Evolutionary conservation across 108 stramenopile genomes (phyloP), one percentile per base, ranked within the genome.

Genomic region (Stephanodiscus triporus): DNA sequence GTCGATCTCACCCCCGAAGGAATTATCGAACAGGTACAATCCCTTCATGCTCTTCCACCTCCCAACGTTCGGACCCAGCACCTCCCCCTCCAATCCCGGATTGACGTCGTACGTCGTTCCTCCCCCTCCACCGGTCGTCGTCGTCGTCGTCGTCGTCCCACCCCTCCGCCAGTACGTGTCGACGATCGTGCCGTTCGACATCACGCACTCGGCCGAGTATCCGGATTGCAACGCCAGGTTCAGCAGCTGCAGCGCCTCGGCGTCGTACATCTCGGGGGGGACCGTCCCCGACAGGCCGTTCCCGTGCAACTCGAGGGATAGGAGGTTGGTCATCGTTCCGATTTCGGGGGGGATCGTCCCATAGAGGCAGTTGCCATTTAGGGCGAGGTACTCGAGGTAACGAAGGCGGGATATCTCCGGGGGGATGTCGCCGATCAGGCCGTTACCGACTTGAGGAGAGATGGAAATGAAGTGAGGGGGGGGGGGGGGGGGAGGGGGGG

Each of bases 321-420:
- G 43, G 8, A 84, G 66, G 48, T 81, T 70, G n/a, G 75, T 67
- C 63, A 88, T 72, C 2, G 32, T 54, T 2, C 87, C 84, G 11
- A 88, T 11, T 67, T 86, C 83, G 51, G 77, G 70, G 24, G 87
- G 87, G 22, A 88, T 76, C 8, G 66, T 70, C 5, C 85, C 87
- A 13, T 58, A 66, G 37, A 88, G 76, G 48, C 68, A 61, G 59
- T 86, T 86, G 11, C 37, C 62, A 26, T 68, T 78, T 8, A 78
- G 43, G 37, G 77, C 70, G 1, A 78, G 45, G 43, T 66, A 72
- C 49, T 71, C 64, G 45, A 78, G 58, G 77, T 72, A 78, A 58
- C 66, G 70, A 4, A 78, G 56, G 51, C 66, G 43, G 64, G 70
- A 71, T 32, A 78, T 71, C 45, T 78, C 77, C 5, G 77, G 77